Evolutionary conservation across 306 rosid species (phyloP), one percentile per base, ranked within the genome.

Genomic region (Cucumis cinereus): DNA sequence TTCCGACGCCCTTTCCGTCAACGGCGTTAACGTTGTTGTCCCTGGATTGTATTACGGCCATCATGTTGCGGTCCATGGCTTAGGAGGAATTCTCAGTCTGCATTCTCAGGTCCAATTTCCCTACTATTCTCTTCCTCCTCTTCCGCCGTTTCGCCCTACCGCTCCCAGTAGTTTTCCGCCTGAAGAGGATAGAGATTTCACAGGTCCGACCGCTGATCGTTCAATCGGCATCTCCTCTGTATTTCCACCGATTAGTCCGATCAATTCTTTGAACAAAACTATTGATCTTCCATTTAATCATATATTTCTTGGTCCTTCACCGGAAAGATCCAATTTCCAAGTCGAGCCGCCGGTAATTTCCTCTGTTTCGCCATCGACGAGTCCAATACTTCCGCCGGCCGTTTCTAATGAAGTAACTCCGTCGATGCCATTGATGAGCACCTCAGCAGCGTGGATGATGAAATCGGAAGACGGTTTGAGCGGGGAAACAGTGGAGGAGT

Each of bases 21-120:
- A 58, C 43, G 88, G 89, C 17, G 81, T 88, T 7, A 77, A 82
- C 1, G 52, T 90, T 0, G 56, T 79, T 14, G 35, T 78, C 0
- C 87, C 84, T 1, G 82, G 78, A 0, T 55, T 84, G 33, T 81
- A 38, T 58, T 69, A 75, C 75, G 73, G 80, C 1, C 80, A 66
- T 66, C 78, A 36, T 52, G 24, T 80, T 15, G 80, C 78, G 1
- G 80, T 80, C 43, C 87, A 80, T 77, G 80, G 87, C 53, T 74
- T 84, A 23, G 79, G 28, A 17, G 80, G 82, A 2, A 75, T 74
- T 55, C 73, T 84, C 78, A 67, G 35, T 40, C 73, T 74, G 2
- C 60, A 58, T 62, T 62, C 79, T 30, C 61, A n/a, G 16, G 49
- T 47, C 38, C 62, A 14, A 4, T 20, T 10, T 5, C 33, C 24